These are phyloP conservation scores for Beta lomatogona DNA, from an alignment of 179 eudicot genomes.

Conservation along the genomic window DNA sequence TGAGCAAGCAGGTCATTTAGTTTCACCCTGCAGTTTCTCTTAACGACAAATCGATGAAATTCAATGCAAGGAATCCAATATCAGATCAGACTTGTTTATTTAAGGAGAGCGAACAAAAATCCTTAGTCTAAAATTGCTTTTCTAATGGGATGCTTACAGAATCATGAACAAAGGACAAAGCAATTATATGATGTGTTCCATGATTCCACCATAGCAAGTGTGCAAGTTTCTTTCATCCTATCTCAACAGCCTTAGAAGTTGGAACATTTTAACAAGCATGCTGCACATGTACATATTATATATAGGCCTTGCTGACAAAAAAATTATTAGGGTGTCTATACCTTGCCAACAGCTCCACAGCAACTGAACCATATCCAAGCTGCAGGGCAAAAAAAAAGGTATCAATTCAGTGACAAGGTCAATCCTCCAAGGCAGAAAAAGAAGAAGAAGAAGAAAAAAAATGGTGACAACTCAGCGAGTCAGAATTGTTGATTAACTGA, in stretches of 20 bases:
- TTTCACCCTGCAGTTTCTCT: background rate
- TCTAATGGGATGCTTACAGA: background rate
- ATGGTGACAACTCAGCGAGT: background rate
- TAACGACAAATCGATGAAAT: background rate
- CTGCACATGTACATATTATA: background rate
- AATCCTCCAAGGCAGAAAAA: background rate
- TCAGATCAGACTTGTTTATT: background rate
- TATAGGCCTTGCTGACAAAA: background rate
- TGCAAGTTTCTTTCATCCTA: background rate
- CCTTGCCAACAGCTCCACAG: constrained; percentile 82
- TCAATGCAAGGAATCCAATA: background rate
- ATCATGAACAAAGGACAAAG: background rate
- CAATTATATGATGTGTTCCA: no score
- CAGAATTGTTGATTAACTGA: background rate
- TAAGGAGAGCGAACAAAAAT: background rate
- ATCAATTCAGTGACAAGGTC: background rate
- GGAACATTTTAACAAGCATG: background rate
- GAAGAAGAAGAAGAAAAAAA: background rate
- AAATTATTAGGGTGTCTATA: constrained; percentile 24
- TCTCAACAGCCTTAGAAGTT: background rate
- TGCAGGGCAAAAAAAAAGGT: constrained; percentile 33
- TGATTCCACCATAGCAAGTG: background rate
- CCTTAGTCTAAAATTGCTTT: background rate
- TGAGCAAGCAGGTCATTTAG: background rate
- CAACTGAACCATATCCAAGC: constrained; percentile 93